These are phyloP conservation scores for Heritiera littoralis DNA, from an alignment of 345 rosid genomes.

Conservation along the genomic window DNA sequence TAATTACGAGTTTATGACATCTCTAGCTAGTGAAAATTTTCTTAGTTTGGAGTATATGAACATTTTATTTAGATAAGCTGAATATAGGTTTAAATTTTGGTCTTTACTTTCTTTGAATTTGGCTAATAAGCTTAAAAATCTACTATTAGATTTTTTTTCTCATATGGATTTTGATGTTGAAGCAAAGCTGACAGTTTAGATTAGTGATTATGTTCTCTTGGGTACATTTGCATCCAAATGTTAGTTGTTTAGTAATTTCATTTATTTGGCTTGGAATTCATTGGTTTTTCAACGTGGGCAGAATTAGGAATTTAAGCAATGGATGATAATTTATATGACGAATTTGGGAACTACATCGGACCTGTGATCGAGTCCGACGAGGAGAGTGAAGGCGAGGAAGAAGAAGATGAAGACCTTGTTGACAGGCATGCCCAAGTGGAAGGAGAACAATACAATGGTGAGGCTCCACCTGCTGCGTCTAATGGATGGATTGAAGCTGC, in stretches of 20 bases:
- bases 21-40: background rate
- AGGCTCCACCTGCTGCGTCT: constrained; percentile 48
- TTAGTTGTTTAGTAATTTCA: constrained; percentile 1
- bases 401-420: constrained; percentile 55
- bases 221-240: background rate
- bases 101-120: background rate
- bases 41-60: background rate
- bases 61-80: background rate
- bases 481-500: constrained; percentile 85
- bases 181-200: background rate
- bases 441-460: constrained; percentile 59
- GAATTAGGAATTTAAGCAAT: too few relatives aligned
- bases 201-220: background rate
- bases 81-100: background rate
- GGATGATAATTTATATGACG: too few relatives aligned
- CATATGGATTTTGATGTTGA: background rate
- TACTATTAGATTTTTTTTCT: background rate
- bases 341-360: constrained; percentile 31
- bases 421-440: constrained; percentile 47
- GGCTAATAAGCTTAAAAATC: background rate
- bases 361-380: constrained; percentile 92
- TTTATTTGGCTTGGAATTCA: background rate
- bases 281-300: background rate
- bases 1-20: constrained; percentile 2
- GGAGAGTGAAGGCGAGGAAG: constrained; percentile 74